These are phyloP conservation scores for Tetrahymena borealis DNA, from an alignment of 73 alveolate species.

Conservation along the genomic window DNA sequence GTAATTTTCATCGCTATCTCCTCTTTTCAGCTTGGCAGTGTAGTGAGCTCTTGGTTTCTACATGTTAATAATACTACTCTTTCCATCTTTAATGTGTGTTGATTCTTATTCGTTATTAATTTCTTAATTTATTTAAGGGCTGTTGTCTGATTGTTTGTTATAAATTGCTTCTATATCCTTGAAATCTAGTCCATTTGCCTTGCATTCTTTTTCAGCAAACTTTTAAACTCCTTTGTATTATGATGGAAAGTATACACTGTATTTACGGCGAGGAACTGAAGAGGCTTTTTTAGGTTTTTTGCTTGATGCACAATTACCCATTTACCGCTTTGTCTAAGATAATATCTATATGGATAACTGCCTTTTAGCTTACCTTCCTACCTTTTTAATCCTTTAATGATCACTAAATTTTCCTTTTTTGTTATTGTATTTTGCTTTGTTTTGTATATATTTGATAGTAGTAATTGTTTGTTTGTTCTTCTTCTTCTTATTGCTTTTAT, in stretches of 20 bases:
- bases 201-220: not conserved
- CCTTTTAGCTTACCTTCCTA: not conserved
- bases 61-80: not conserved
- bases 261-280: not conserved
- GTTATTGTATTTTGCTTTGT: no score
- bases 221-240: not conserved
- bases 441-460: no score
- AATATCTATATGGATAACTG: not conserved
- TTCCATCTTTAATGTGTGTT: not conserved
- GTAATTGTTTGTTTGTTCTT: no score
- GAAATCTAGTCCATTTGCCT: not conserved
- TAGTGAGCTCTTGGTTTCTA: not conserved
- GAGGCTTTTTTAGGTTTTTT: not conserved
- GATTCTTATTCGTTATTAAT: not conserved
- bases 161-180: not conserved
- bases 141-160: not conserved
- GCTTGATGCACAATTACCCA: not conserved
- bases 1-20: not conserved
- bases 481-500: no score
- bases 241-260: not conserved
- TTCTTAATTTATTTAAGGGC: not conserved
- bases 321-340: not conserved
- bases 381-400: no score
- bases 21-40: not conserved
- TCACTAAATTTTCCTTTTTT: no score